Evolutionary conservation across 257 asterid species (phyloP), one percentile per base, ranked within the genome.

Genomic region (Fraxinus quadrangulata): DNA sequence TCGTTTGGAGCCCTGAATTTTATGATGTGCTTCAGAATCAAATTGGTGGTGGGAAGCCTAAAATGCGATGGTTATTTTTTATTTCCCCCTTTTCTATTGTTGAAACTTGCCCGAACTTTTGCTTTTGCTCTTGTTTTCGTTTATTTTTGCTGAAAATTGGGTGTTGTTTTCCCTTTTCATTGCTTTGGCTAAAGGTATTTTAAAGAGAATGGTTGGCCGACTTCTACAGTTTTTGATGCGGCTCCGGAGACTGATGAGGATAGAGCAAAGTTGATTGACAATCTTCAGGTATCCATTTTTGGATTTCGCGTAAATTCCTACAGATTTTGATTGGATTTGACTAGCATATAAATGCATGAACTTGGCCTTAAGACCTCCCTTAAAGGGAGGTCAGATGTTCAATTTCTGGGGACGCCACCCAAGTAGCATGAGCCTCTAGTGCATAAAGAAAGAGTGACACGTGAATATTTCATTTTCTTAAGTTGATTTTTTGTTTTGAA

Each of bases 121-220:
- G 40, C 40, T 37, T 7, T 37, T 37, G 11, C 40, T 7, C 40
- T 37, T 7, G 40, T 56, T 72, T 59, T 73, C 5, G 30, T 45
- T 61, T 9, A 31, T 40, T 26, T 10, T 79, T 14, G 19, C 30
- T 67, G 36, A 13, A 30, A 36, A 23, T 39, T 59, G 33, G 69
- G 54, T 19, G 61, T 77, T 51, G 54, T 40, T 13, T 63, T 70
- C 23, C 24, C 54, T 63, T 73, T 74, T 23, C 19, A 31, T 65
- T 73, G 73, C 9, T 42, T 19, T 63, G 73, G 21, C 77, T 80
- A 69, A 79, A 91, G 96, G 97, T 93, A 93, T 81, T 95, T 95
- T 80, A 90, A 89, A 88, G 96, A 93, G 88, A 76, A 95, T 63
- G 99, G 99, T 37, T 93, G 97, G 97, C 98, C 96, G 3, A 89